Base-by-base conservation (phyloP, 2,329 filamentous ascomycete species). In the Metarhizium rileyi region DNA sequence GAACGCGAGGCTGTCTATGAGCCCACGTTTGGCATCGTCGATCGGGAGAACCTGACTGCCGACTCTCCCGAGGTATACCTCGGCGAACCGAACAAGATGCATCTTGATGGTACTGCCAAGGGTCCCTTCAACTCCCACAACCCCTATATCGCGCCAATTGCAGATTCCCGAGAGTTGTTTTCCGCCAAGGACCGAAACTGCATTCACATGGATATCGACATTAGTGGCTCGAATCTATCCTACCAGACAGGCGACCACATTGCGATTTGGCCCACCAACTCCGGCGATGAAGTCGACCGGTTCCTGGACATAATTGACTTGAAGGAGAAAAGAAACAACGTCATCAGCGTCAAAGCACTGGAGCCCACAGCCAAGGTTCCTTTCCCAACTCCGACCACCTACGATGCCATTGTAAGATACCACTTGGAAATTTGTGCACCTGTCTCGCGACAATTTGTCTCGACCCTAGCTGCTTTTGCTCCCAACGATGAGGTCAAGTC, bases 191-290 rank as follows among this genome's bases (percentile, higher is more conserved):
- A 90, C 63, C 80, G 94, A 54, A 96, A 97, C 75, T 98, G 93
- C 65, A 75, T 98, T 57, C 94, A 98, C 69, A 83, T 97, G 79
- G 94, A 98, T 68, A 82, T 98, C 56, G 89, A 94, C 64, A 81
- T 98, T 59, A 86, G 84, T 61, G 87, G 82, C 59, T 95, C 90
- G 48, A 95, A 94, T 66, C 75, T 98, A 55, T 82, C 79, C 42
- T 98, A 98, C 74, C 89, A 94, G 60, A 98, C 93, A 47, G 93
- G 93, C 66, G 94, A 98, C 65, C 94, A 98, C 68, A 87, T 98
- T 63, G 93, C 93, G 40, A 72, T 98, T 61, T 98, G 94, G 94
- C 93, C 94, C 35, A 95, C 89, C 46, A 98, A 98, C 67, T 77
- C 93, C 51, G 93, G 93, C 51, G 83, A 81, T 56, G 91, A 97